A percentile compares a stretch with the other conserved stretches of the same genome.
These are phyloP conservation scores for Neoboletus brunneissimus DNA, from an alignment of 768 basidiomycete species.

Conservation along the genomic window DNA sequence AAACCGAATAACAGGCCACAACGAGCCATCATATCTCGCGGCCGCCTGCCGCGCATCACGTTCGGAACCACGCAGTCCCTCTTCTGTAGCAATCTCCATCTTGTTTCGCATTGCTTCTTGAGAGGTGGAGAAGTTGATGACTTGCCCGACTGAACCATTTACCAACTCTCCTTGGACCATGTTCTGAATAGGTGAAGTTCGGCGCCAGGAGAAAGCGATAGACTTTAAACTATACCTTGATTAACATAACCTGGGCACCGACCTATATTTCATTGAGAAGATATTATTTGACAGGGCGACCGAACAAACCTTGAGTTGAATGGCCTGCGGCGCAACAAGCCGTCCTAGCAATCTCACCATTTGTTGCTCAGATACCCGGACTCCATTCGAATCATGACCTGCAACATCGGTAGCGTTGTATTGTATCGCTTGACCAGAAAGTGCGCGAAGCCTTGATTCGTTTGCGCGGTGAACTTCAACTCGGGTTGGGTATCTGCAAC, in stretches of 20 bases:
- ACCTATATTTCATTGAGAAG: conserved; percentile 39
- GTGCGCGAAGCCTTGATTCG: conserved; percentile 42
- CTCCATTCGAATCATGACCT: conserved; percentile 44
- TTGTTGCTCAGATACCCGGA: conserved; percentile 33
- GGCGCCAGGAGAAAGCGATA: neutral
- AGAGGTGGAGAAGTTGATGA: conserved; percentile 45
- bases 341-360: conserved; percentile 50
- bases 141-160: conserved; percentile 66
- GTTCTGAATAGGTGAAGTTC: conserved; percentile 43
- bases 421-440: conserved; percentile 36
- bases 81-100: conserved; percentile 38
- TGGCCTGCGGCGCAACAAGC: conserved; percentile 52
- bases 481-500: conserved; percentile 62
- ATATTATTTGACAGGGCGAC: neutral
- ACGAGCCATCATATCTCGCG: conserved; percentile 24
- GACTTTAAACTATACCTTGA: conserved; percentile 47
- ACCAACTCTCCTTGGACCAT: conserved; percentile 64
- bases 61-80: conserved; percentile 32
- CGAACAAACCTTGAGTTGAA: conserved; percentile 48
- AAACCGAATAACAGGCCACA: conserved; percentile 66
- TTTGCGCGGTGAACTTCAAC: conserved; percentile 75
- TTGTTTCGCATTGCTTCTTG: conserved; percentile 40
- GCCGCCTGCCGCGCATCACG: conserved; percentile 14
- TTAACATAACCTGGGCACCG: conserved; percentile 84
- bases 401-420: conserved; percentile 47